Evolutionary conservation across 2,329 filamentous ascomycete genomes (phyloP).

Genomic region (Penicillium thymicola): DNA sequence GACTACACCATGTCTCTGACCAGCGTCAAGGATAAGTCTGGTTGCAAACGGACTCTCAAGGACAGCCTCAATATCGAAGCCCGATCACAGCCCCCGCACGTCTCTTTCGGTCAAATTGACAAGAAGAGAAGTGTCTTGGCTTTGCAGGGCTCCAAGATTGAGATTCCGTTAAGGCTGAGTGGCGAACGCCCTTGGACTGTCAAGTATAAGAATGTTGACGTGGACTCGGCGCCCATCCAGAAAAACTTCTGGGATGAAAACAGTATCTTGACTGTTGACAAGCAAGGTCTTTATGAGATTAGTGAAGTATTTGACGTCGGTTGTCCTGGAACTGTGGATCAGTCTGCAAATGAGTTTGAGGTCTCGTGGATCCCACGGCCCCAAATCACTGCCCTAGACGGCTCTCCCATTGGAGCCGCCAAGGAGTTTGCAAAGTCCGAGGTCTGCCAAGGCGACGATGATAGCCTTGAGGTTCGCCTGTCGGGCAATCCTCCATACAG

Average conservation of each 20-base stretch:
- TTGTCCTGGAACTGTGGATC: constrained; percentile 78
- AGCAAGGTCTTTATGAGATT: constrained; percentile 76
- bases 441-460: constrained; percentile 92
- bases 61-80: constrained; percentile 83
- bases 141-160: constrained; percentile 70
- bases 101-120: constrained; percentile 79
- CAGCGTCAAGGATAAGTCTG: constrained; percentile 79
- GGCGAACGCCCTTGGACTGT: constrained; percentile 83
- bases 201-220: constrained; percentile 66
- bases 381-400: constrained; percentile 58
- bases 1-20: constrained; percentile 86
- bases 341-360: constrained; percentile 68
- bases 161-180: constrained; percentile 77
- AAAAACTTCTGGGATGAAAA: constrained; percentile 58
- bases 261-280: constrained; percentile 63
- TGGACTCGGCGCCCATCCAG: constrained; percentile 49
- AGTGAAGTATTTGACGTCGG: constrained; percentile 71
- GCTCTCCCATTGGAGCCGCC: constrained; percentile 48
- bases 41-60: constrained; percentile 81
- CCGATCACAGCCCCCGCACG: constrained; percentile 81
- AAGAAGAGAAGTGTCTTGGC: constrained; percentile 71
- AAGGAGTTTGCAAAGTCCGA: constrained; percentile 68
- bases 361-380: constrained; percentile 85
- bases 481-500: constrained; percentile 79
- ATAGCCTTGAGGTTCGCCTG: constrained; percentile 77